Percentiles rank a stretch among this genome's conserved stretches.
phyloP scores from a whole-genome alignment of 169 alveolate species.

The Hepatocystis sp. region DNA sequence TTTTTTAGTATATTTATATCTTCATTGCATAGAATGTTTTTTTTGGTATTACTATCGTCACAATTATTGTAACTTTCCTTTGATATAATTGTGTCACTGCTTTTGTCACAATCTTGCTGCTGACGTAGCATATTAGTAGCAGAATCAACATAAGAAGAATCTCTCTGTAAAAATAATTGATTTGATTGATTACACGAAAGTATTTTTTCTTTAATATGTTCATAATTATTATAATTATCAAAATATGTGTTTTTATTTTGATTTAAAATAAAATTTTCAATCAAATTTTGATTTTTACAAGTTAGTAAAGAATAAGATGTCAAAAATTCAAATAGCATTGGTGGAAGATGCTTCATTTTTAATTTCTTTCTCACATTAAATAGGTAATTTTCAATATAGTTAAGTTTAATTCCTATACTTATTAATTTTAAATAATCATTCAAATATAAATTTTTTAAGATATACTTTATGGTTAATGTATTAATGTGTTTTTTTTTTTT shows the following conservation, averaged over 20 bases:
- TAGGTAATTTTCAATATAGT: constrained; percentile 65
- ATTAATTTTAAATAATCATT: constrained; percentile 64
- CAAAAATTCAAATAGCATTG: constrained; percentile 52
- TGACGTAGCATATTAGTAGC: too few species aligned
- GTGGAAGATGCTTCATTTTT: constrained; percentile 52
- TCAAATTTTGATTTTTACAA: constrained; percentile 21
- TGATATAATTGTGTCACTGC: too few species aligned
- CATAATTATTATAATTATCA: neutral
- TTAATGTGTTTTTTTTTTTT: constrained; percentile 4
- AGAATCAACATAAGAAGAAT: too few species aligned
- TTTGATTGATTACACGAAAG: too few species aligned
- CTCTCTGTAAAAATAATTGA: too few species aligned
- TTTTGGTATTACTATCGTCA: neutral
- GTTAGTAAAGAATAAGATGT: constrained; percentile 61
- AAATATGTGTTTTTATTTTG: constrained; percentile 15
- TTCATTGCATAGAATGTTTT: constrained; percentile 13
- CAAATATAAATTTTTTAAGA: constrained; percentile 45
- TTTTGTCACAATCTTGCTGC: too few species aligned
- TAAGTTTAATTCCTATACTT: constrained; percentile 48
- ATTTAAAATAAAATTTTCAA: constrained; percentile 24
- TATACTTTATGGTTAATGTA: constrained; percentile 23
- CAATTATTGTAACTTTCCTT: neutral
- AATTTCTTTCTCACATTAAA: constrained; percentile 29
- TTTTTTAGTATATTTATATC: constrained; percentile 50
- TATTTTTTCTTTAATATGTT: too few species aligned